Evolutionary conservation across 106 monocot genomes (phyloP).

Genomic region (Acanthochlamys bracteata): DNA sequence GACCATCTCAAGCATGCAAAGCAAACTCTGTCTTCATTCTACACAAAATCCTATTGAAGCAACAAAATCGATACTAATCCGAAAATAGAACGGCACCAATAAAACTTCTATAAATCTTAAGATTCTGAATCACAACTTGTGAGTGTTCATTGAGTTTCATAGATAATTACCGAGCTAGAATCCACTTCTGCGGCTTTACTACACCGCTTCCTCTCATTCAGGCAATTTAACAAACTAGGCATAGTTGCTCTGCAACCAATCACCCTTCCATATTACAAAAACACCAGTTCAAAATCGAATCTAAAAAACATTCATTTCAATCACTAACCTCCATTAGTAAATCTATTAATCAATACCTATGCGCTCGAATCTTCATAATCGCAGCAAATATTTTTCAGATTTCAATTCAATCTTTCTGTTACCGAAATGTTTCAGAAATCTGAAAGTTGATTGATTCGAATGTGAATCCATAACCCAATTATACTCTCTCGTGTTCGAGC

Average conservation of each 20-base stretch:
- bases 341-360: not conserved
- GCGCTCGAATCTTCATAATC: not conserved
- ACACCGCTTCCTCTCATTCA: slow-evolving; percentile 10
- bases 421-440: too few species aligned
- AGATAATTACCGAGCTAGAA: not conserved
- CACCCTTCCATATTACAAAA: not conserved
- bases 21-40: not conserved
- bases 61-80: not conserved
- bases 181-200: not conserved
- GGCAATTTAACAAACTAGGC: not conserved
- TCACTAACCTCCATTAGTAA: not conserved
- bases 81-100: not conserved
- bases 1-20: not conserved
- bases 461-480: too few species aligned
- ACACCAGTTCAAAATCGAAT: not conserved
- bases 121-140: not conserved
- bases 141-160: not conserved
- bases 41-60: not conserved
- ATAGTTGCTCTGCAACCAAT: not conserved
- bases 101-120: not conserved
- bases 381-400: not conserved
- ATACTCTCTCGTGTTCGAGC: too few species aligned
- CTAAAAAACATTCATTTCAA: not conserved
- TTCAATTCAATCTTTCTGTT: not conserved
- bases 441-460: too few species aligned